A percentile compares a stretch with the other conserved stretches of the same genome.
Conservation (phyloP, 257 asterid species). For the Eustoma russellianum region DNA sequence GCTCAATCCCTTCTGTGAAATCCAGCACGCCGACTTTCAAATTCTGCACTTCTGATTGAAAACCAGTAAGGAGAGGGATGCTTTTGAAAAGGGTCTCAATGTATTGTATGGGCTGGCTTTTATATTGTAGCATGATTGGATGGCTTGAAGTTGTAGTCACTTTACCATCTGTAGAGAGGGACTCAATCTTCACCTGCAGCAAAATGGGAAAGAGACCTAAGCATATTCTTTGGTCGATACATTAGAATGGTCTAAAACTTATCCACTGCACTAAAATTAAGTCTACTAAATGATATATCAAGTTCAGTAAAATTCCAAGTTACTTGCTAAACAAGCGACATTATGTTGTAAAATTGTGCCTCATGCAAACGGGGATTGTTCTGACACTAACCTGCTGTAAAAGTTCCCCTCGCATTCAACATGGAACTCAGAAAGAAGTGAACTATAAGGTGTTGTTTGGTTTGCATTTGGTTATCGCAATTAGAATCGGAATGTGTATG, state of each 20-base stretch:
- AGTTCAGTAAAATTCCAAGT: too few relatives aligned
- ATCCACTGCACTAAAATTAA: too few relatives aligned
- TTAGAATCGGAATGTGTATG: too few relatives aligned
- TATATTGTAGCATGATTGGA: constrained; percentile 48
- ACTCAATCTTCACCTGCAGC: constrained; percentile 45
- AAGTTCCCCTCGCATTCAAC: too few relatives aligned
- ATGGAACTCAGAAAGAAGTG: too few relatives aligned
- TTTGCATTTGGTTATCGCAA: too few relatives aligned
- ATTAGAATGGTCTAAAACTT: neutral
- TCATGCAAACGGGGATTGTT: too few relatives aligned
- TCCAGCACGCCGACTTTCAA: constrained; percentile 27
- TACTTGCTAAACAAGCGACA: too few relatives aligned
- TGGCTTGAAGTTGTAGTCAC: constrained; percentile 29
- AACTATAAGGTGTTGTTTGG: too few relatives aligned
- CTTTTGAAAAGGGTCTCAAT: constrained; percentile 27
- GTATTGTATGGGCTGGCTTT: constrained; percentile 32
- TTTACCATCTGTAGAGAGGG: constrained; percentile 31
- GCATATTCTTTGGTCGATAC: neutral
- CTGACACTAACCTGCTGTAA: too few relatives aligned
- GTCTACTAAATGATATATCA: too few relatives aligned
- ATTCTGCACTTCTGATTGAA: constrained; percentile 43
- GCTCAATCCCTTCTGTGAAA: constrained; percentile 28
- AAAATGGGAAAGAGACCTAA: neutral
- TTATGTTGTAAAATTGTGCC: too few relatives aligned
- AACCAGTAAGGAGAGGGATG: constrained; percentile 43